Evolutionary conservation across 192 early-diverging fungal species (phyloP).

Genomic region (Ambispora gerdemannii): DNA sequence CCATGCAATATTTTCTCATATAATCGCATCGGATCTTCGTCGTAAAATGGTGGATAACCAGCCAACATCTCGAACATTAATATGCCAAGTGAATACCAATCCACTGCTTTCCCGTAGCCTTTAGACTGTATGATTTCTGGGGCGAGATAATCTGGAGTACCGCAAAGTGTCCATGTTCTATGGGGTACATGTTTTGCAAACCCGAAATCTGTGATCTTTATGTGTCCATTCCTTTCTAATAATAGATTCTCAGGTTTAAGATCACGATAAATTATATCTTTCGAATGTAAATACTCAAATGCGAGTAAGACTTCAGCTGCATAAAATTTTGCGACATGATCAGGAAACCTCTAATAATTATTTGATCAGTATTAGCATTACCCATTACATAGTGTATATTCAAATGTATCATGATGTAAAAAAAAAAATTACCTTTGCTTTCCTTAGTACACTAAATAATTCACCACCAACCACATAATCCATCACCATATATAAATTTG

Average conservation of each 20-base stretch:
- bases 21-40: constrained; percentile 87
- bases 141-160: constrained; percentile 79
- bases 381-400: no score
- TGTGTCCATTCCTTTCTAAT: constrained; percentile 74
- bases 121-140: constrained; percentile 89
- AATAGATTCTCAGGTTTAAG: constrained; percentile 81
- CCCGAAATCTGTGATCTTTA: constrained; percentile 87
- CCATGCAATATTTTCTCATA: constrained; percentile 92
- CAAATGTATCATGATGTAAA: neutral
- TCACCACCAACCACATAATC: constrained; percentile 94
- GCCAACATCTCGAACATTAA: constrained; percentile 93
- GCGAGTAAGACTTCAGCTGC: constrained; percentile 73
- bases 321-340: constrained; percentile 76
- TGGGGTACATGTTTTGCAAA: constrained; percentile 86
- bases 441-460: constrained; percentile 69
- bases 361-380: neutral
- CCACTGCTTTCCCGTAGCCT: constrained; percentile 89
- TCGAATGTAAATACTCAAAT: constrained; percentile 74
- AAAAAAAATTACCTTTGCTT: constrained; percentile 54
- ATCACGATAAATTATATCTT: constrained; percentile 79
- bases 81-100: constrained; percentile 92
- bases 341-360: constrained; percentile 58
- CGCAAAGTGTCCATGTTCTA: constrained; percentile 84
- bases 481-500: constrained; percentile 87
- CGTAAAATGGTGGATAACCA: constrained; percentile 92